Conservation (phyloP, 164 flowering plant genomes). For the Aristolochia contorta region DNA sequence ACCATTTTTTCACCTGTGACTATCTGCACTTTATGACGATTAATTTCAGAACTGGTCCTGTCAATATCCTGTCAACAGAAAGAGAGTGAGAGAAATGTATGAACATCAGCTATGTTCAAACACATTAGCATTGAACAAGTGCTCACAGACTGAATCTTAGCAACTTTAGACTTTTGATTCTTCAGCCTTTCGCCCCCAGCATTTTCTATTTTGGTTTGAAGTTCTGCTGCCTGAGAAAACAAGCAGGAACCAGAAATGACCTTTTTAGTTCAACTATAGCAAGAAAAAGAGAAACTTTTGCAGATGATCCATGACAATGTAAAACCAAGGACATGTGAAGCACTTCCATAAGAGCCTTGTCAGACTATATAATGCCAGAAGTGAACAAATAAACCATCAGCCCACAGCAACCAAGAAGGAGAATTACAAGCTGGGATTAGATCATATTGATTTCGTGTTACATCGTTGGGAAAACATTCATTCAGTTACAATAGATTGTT, state of each 20-base stretch:
- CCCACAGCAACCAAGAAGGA: too few relatives aligned
- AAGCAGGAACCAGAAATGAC: too few relatives aligned
- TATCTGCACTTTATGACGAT: constrained; percentile 80
- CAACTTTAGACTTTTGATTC: constrained; percentile 61
- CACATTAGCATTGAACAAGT: not conserved
- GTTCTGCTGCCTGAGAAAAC: constrained; percentile 53
- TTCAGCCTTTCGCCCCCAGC: constrained; percentile 89
- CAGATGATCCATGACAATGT: not conserved
- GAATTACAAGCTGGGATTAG: too few relatives aligned
- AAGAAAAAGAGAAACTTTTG: too few relatives aligned
- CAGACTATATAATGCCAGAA: too few relatives aligned
- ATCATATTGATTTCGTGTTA: too few relatives aligned
- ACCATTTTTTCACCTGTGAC: constrained; percentile 69
- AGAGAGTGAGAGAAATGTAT: not conserved
- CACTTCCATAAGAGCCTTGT: not conserved
- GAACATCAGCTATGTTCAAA: too few relatives aligned
- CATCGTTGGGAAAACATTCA: too few relatives aligned
- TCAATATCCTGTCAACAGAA: constrained; percentile 71
- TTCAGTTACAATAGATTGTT: too few relatives aligned
- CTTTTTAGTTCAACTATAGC: too few relatives aligned
- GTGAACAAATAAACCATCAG: too few relatives aligned
- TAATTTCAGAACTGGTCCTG: constrained; percentile 66
- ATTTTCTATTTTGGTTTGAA: constrained; percentile 82
- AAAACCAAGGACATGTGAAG: not conserved
- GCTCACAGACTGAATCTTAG: constrained; percentile 85